Percentiles rank a stretch among this genome's conserved stretches.
Evolutionary conservation across 768 basidiomycete genomes (phyloP).

Genomic region (Lactarius sp.): DNA sequence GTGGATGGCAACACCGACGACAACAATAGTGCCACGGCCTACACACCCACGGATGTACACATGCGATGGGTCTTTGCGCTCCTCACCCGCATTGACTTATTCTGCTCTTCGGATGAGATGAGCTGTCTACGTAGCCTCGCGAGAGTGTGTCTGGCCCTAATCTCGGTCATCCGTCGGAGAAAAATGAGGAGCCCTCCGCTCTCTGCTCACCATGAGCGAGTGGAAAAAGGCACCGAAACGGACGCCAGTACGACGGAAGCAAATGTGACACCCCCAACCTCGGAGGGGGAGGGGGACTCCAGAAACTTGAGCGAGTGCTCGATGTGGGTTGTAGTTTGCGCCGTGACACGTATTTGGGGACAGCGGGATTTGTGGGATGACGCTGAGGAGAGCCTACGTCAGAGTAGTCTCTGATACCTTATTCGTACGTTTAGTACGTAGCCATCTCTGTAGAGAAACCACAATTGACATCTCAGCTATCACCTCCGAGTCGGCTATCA

Average conservation of each 20-base stretch:
- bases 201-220: neutral
- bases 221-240: conserved; percentile 10
- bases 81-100: conserved; percentile 62
- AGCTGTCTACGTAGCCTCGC: conserved; percentile 70
- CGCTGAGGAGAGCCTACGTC: conserved; percentile 40
- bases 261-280: neutral
- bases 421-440: neutral
- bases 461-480: neutral
- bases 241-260: neutral
- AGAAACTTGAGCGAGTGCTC: conserved; percentile 40
- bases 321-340: conserved; percentile 72
- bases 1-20: conserved; percentile 25
- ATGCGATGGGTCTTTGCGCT: conserved; percentile 76
- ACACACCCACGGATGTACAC: conserved; percentile 48
- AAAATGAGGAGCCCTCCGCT: neutral
- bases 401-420: neutral
- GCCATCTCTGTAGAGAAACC: neutral
- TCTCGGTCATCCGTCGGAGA: conserved; percentile 23
- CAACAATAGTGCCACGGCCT: conserved; percentile 27
- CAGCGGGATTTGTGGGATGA: conserved; percentile 81
- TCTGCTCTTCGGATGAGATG: conserved; percentile 71
- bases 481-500: no score
- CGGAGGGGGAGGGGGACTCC: neutral
- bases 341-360: conserved; percentile 64
- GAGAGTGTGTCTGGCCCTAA: conserved; percentile 50